Evolutionary conservation across 805 yeast genomes (phyloP).

Genomic region (Kodamaea hsintzibuensis): DNA sequence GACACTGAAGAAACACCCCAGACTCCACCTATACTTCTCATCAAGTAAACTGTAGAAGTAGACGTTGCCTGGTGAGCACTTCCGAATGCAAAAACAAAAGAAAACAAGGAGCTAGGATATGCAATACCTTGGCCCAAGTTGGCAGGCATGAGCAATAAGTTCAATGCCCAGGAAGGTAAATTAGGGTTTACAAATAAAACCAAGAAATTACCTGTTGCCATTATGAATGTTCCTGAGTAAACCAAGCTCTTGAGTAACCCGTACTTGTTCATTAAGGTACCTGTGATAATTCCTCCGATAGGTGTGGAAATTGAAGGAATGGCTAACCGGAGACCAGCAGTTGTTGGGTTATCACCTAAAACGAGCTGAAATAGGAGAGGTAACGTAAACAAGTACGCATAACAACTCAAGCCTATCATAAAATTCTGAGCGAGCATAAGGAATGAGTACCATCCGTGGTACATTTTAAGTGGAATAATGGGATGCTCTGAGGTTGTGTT

Average conservation of each 20-base stretch:
- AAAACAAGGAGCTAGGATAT: constrained; percentile 36
- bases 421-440: constrained; percentile 30
- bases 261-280: constrained; percentile 35
- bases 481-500: constrained; percentile 26
- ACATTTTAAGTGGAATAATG: constrained; percentile 32
- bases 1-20: constrained; percentile 37
- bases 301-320: constrained; percentile 44
- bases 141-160: constrained; percentile 30
- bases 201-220: constrained; percentile 37
- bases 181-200: constrained; percentile 18
- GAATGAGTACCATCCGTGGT: constrained; percentile 22
- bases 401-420: constrained; percentile 39
- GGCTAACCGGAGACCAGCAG: constrained; percentile 32
- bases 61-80: constrained; percentile 37
- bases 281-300: constrained; percentile 44
- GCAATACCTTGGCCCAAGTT: constrained; percentile 42
- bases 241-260: constrained; percentile 26
- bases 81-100: constrained; percentile 35
- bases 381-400: constrained; percentile 42
- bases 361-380: constrained; percentile 46
- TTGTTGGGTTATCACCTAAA: constrained; percentile 28
- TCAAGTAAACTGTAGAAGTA: constrained; percentile 38
- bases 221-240: constrained; percentile 29
- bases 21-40: constrained; percentile 42
- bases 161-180: constrained; percentile 26